A percentile compares a stretch with the other conserved stretches of the same genome.
Conservation (phyloP, 768 basidiomycete species). For the Suillus tomentosus region DNA sequence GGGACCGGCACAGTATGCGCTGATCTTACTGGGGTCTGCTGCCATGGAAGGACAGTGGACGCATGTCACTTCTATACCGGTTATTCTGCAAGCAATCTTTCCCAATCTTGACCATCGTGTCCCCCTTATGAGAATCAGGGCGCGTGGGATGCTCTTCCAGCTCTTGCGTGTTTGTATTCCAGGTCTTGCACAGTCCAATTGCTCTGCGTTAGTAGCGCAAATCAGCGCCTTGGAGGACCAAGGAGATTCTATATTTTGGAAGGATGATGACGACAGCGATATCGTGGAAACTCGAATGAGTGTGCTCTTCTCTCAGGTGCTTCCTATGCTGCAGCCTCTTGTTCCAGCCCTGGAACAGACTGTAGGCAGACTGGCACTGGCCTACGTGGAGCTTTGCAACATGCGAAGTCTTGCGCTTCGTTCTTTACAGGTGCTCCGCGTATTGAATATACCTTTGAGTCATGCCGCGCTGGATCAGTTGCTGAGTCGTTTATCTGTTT, state of each 20-base stretch:
- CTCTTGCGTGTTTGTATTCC: slow-evolving; percentile 80
- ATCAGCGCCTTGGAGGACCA: slow-evolving; percentile 61
- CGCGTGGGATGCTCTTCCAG: slow-evolving; percentile 83
- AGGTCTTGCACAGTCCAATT: slow-evolving; percentile 71
- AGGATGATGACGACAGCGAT: slow-evolving; percentile 60
- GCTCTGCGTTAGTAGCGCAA: slow-evolving; percentile 56
- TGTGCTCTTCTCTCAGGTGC: slow-evolving; percentile 62
- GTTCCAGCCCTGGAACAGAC: slow-evolving; percentile 67
- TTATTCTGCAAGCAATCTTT: slow-evolving; percentile 77
- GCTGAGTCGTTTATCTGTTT: slow-evolving; percentile 81
- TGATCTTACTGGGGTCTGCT: slow-evolving; percentile 80
- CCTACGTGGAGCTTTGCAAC: slow-evolving; percentile 86
- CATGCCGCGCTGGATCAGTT: slow-evolving; percentile 75
- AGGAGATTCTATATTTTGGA: slow-evolving; percentile 64
- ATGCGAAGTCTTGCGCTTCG: slow-evolving; percentile 85
- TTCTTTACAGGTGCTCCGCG: slow-evolving; percentile 88
- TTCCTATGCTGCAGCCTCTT: slow-evolving; percentile 68
- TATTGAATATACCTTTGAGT: slow-evolving; percentile 71
- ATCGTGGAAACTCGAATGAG: slow-evolving; percentile 69
- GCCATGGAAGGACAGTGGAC: slow-evolving; percentile 80
- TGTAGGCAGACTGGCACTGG: slow-evolving; percentile 80
- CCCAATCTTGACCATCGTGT: slow-evolving; percentile 81
- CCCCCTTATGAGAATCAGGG: slow-evolving; percentile 66
- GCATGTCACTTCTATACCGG: slow-evolving; percentile 64
- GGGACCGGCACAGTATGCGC: slow-evolving; percentile 85